A percentile compares a stretch with the other conserved stretches of the same genome.
Conservation (phyloP, 352 stramenopile genomes). For the Globisporangium cederbergense region DNA sequence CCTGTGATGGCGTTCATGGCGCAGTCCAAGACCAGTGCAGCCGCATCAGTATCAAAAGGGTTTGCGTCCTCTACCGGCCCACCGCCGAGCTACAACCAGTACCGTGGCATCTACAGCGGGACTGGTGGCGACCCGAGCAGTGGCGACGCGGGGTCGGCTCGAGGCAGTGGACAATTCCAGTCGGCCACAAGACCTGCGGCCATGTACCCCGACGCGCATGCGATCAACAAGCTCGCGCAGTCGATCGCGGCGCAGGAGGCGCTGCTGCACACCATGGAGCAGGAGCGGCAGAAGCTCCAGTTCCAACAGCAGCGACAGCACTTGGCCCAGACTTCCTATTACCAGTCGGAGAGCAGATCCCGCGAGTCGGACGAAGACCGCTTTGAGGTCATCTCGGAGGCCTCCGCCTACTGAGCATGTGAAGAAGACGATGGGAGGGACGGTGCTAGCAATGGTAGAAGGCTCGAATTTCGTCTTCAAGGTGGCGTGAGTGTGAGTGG, state of each 20-base stretch:
- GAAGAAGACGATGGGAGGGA: too few species aligned
- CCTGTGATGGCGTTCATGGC: slow-evolving; percentile 10
- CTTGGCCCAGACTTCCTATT: not conserved
- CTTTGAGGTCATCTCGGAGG: slow-evolving; percentile 25
- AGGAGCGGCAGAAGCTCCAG: slow-evolving; percentile 14
- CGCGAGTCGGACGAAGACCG: slow-evolving; percentile 10
- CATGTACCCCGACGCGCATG: not conserved
- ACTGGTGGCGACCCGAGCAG: not conserved
- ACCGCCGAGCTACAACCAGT: slow-evolving; percentile 1
- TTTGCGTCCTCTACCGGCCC: not conserved
- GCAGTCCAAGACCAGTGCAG: not conserved
- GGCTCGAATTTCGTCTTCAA: not conserved
- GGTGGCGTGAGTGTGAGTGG: too few species aligned
- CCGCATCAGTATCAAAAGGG: not conserved
- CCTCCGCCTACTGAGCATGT: not conserved
- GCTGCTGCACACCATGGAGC: slow-evolving; percentile 15
- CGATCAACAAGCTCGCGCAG: slow-evolving; percentile 16
- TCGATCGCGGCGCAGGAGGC: slow-evolving; percentile 19
- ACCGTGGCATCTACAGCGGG: too few species aligned
- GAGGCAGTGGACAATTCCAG: not conserved
- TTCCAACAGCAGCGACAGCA: not conserved
- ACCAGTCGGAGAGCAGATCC: not conserved
- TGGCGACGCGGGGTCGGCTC: not conserved
- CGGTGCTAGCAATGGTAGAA: not conserved
- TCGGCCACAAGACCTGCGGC: not conserved